A percentile compares a stretch with the other conserved stretches of the same genome.
Conservation (phyloP, 768 basidiomycete species). For the Chalciporus chontae region DNA sequence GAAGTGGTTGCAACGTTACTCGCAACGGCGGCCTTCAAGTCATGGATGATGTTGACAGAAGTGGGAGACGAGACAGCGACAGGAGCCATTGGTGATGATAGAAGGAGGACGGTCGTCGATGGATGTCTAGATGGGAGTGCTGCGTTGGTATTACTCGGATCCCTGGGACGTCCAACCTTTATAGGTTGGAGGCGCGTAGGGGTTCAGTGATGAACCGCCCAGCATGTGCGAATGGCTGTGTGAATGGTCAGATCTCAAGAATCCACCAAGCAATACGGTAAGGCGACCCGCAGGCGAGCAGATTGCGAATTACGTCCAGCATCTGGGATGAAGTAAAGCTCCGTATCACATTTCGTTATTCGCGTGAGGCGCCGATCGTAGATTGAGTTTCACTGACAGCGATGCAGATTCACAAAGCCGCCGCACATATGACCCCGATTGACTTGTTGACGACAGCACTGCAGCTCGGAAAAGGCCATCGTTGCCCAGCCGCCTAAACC, state of each 20-base stretch:
- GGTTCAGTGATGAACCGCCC: not conserved
- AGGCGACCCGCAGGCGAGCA: not conserved
- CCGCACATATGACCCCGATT: conserved; percentile 2
- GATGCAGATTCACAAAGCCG: not conserved
- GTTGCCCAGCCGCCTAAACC: not conserved
- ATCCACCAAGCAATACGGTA: not conserved
- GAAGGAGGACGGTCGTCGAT: not conserved
- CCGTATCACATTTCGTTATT: conserved; percentile 3
- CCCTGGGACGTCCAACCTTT: conserved; percentile 14
- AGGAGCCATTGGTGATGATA: conserved; percentile 12
- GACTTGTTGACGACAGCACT: not conserved
- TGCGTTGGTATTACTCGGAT: not conserved
- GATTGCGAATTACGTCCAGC: conserved; percentile 1
- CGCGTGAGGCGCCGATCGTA: conserved; percentile 8
- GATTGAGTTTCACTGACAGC: conserved; percentile 2
- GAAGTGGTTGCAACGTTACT: conserved; percentile 4
- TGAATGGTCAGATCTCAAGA: not conserved
- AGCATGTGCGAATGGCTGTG: not conserved
- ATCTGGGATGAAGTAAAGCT: not conserved
- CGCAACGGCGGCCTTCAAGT: conserved; percentile 15
- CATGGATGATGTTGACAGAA: conserved; percentile 7
- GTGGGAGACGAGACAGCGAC: conserved; percentile 10
- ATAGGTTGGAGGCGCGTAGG: conserved; percentile 10
- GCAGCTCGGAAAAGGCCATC: not conserved
- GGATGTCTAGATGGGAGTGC: conserved; percentile 1